Conservation (phyloP, 768 basidiomycete species). For the Trametes elegans region DNA sequence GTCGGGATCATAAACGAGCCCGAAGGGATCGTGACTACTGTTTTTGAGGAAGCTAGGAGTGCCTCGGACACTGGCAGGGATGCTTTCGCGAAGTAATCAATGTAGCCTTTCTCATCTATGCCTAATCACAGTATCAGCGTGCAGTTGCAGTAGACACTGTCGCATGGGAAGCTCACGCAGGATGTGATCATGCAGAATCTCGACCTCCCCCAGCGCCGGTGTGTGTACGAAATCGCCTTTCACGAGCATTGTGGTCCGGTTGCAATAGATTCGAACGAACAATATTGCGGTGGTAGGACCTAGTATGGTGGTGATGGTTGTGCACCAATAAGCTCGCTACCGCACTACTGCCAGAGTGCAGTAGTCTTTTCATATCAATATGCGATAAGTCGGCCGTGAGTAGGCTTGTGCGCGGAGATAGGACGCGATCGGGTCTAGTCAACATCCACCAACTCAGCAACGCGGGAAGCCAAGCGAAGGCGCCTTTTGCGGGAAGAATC, state of each 20-base stretch:
- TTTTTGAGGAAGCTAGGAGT: slow-evolving; percentile 25
- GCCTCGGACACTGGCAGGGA: slow-evolving; percentile 35
- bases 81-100: slow-evolving; percentile 46
- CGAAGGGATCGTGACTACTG: slow-evolving; percentile 36
- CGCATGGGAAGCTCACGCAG: slow-evolving; percentile 43
- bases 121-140: slow-evolving; percentile 23
- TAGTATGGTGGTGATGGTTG: too few relatives aligned
- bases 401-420: too few relatives aligned
- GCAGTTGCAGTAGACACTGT: not conserved
- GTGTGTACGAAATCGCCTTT: slow-evolving; percentile 60
- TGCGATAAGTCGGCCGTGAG: too few relatives aligned
- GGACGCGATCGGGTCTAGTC: too few relatives aligned
- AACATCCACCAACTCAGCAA: too few relatives aligned
- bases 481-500: too few relatives aligned
- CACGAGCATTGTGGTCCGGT: slow-evolving; percentile 34
- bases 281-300: too few relatives aligned
- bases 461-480: too few relatives aligned
- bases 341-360: too few relatives aligned
- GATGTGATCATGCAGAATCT: slow-evolving; percentile 55
- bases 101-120: slow-evolving; percentile 42
- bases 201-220: slow-evolving; percentile 48
- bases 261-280: too few relatives aligned
- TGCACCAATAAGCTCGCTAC: too few relatives aligned
- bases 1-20: slow-evolving; percentile 75
- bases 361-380: too few relatives aligned